Percentiles rank a stretch among this genome's conserved stretches.
phyloP scores from a whole-genome alignment of 2,329 filamentous ascomycete genomes.

The Chaetomium sp. region DNA sequence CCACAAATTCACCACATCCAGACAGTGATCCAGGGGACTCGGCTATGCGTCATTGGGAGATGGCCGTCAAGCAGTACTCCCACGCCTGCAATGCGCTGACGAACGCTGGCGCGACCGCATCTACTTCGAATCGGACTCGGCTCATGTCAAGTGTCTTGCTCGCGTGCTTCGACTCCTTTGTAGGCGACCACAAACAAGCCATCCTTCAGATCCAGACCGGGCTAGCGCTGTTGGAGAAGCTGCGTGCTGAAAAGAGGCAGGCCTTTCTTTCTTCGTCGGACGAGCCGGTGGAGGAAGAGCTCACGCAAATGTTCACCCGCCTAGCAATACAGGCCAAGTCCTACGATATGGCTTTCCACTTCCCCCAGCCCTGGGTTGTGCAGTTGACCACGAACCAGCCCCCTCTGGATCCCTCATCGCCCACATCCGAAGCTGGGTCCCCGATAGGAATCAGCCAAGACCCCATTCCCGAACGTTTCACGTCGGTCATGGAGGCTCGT shows the following conservation, averaged over 20 bases:
- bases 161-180: slow-evolving; percentile 63
- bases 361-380: slow-evolving; percentile 56
- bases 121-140: slow-evolving; percentile 42
- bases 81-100: slow-evolving; percentile 48
- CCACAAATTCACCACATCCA: slow-evolving; percentile 38
- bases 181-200: slow-evolving; percentile 56
- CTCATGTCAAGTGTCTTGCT: slow-evolving; percentile 61
- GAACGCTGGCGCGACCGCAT: slow-evolving; percentile 37
- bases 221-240: slow-evolving; percentile 46
- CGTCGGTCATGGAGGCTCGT: slow-evolving; percentile 48
- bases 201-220: slow-evolving; percentile 57
- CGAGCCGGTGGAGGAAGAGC: slow-evolving; percentile 50
- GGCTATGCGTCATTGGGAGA: slow-evolving; percentile 48
- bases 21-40: slow-evolving; percentile 31
- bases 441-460: slow-evolving; percentile 34
- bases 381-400: slow-evolving; percentile 37
- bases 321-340: slow-evolving; percentile 60
- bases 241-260: slow-evolving; percentile 40
- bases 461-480: slow-evolving; percentile 41
- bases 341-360: slow-evolving; percentile 63
- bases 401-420: slow-evolving; percentile 32
- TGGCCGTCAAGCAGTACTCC: slow-evolving; percentile 54
- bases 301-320: slow-evolving; percentile 57
- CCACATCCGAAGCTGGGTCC: slow-evolving; percentile 38
- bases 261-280: slow-evolving; percentile 35